A percentile compares a stretch with the other conserved stretches of the same genome.
phyloP scores from a whole-genome alignment of 2,329 filamentous ascomycete genomes.

The Hyphodiscus sp. region DNA sequence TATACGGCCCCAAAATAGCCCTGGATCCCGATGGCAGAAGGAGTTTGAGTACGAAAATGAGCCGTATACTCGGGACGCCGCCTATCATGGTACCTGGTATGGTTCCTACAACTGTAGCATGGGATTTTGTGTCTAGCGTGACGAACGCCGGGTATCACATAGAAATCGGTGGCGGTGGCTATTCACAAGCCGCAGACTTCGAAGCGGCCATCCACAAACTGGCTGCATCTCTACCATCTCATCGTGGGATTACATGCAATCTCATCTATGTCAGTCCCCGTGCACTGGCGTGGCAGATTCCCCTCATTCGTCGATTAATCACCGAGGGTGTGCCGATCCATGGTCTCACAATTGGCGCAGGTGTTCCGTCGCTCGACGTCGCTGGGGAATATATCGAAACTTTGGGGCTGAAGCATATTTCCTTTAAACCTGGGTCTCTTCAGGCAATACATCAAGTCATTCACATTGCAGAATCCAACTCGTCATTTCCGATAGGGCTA shows the following conservation, averaged over 20 bases:
- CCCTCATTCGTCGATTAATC: constrained; percentile 67
- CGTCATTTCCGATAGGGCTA: constrained; percentile 76
- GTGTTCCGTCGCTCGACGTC: constrained; percentile 85
- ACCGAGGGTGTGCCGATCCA: constrained; percentile 81
- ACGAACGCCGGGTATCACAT: constrained; percentile 94
- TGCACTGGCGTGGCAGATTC: constrained; percentile 85
- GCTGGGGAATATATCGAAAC: constrained; percentile 88
- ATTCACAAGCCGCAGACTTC: constrained; percentile 74
- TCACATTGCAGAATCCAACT: constrained; percentile 84
- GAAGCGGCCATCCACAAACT: constrained; percentile 74
- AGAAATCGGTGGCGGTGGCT: constrained; percentile 79
- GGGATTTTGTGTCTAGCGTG: constrained; percentile 84
- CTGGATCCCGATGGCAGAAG: neutral
- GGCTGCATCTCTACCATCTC: constrained; percentile 72
- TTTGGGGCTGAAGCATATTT: constrained; percentile 81
- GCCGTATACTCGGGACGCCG: constrained; percentile 70
- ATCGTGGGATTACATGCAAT: constrained; percentile 79
- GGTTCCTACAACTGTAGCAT: constrained; percentile 79
- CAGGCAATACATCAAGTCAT: constrained; percentile 81
- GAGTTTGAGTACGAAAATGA: constrained; percentile 85
- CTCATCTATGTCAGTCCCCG: constrained; percentile 82
- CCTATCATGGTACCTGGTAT: constrained; percentile 85
- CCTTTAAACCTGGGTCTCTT: constrained; percentile 86
- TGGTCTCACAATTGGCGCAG: constrained; percentile 82
- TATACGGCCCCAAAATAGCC: constrained; percentile 1